Conservation (phyloP, 306 rosid species). For the Rubus idaeus region DNA sequence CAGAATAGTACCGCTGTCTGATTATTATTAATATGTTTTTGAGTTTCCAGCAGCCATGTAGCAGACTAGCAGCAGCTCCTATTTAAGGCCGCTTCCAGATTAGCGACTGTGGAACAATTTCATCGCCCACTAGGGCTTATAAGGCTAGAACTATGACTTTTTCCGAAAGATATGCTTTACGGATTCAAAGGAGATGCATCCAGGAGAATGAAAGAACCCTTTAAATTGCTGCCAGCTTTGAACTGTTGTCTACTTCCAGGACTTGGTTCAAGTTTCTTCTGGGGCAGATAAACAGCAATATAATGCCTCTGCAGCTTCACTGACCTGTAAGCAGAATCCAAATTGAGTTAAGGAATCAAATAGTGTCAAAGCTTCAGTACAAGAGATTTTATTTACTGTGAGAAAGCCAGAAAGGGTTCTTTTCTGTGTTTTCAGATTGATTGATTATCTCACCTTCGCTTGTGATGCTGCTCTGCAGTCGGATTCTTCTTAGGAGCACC, state of each 20-base stretch:
- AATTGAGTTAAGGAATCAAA: constrained; percentile 2
- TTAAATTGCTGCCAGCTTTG: neutral
- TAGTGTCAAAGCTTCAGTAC: neutral
- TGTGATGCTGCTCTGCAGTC: constrained; percentile 6
- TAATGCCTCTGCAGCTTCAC: constrained; percentile 20
- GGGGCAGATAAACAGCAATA: neutral
- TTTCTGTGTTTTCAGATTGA: constrained; percentile 6
- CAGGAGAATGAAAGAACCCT: neutral
- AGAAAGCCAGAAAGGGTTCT: constrained; percentile 14
- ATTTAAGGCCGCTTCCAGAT: neutral
- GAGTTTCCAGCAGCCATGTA: neutral
- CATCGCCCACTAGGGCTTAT: neutral
- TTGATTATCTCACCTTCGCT: constrained; percentile 46
- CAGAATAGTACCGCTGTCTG: neutral
- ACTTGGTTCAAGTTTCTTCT: neutral
- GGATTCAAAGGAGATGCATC: neutral
- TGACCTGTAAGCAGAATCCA: constrained; percentile 38
- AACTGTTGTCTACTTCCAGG: constrained; percentile 8
- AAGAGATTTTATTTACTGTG: neutral
- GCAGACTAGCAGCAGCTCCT: neutral
- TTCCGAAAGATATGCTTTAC: neutral
- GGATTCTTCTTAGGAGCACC: constrained; percentile 18
- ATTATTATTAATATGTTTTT: neutral
- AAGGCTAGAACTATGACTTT: neutral
- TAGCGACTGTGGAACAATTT: neutral